Evolutionary conservation across 2,329 filamentous ascomycete genomes (phyloP).

Genomic region (Aureobasidium sp.): DNA sequence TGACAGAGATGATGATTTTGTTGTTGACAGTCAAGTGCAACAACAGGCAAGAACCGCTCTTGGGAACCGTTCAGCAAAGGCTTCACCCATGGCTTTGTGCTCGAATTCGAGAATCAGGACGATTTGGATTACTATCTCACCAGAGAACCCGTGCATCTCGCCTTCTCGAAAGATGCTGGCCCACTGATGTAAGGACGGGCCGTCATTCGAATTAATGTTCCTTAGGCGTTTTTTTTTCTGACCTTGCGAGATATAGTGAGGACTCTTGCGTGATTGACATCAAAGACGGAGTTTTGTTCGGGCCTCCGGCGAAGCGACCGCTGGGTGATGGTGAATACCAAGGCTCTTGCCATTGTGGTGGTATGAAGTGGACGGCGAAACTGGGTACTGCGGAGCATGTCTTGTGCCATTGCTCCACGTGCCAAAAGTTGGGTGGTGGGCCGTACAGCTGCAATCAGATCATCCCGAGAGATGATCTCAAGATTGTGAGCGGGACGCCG

Average conservation of each 20-base stretch:
- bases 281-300: conserved; percentile 29
- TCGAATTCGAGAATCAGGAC: conserved; percentile 30
- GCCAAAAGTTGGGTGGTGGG: conserved; percentile 31
- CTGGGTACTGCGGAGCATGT: conserved; percentile 27
- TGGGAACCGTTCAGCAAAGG: conserved; percentile 30
- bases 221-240: background rate
- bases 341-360: conserved; percentile 31
- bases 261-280: conserved; percentile 31
- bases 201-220: too few relatives aligned
- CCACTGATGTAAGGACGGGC: conserved; percentile 24
- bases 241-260: conserved; percentile 16
- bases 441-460: conserved; percentile 34
- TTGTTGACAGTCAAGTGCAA: too few relatives aligned
- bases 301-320: conserved; percentile 23
- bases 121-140: conserved; percentile 32
- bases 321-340: conserved; percentile 16
- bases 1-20: too few relatives aligned
- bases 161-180: conserved; percentile 26
- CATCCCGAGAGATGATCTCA: conserved; percentile 26
- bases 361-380: conserved; percentile 25
- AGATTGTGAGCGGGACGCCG: conserved; percentile 25
- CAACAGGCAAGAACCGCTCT: conserved; percentile 29
- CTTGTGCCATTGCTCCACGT: conserved; percentile 33
- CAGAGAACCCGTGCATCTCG: conserved; percentile 27
- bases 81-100: conserved; percentile 32